Percentiles rank a stretch among this genome's conserved stretches.
Conservation (phyloP, 2,329 filamentous ascomycete genomes). For the Xylogone sp. region DNA sequence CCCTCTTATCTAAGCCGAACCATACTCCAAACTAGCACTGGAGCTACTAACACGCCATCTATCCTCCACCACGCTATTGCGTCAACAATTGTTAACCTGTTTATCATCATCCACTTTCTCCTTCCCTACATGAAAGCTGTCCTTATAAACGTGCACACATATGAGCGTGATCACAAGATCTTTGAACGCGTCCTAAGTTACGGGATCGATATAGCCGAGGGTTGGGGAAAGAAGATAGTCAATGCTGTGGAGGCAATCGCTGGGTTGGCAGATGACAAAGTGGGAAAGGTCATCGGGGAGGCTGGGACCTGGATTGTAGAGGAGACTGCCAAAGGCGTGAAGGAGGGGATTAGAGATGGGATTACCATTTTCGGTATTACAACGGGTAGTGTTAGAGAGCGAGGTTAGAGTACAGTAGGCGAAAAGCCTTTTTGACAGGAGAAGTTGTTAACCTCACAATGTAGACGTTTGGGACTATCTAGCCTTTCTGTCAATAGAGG, state of each 20-base stretch:
- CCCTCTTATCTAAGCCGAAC: neutral
- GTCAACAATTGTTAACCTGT: constrained; percentile 50
- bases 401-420: too few relatives aligned
- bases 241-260: constrained; percentile 51
- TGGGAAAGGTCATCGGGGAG: constrained; percentile 56
- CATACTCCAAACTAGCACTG: constrained; percentile 4
- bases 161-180: constrained; percentile 65
- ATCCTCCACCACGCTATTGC: constrained; percentile 57
- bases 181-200: constrained; percentile 52
- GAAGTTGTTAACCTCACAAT: too few relatives aligned
- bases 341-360: constrained; percentile 58
- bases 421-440: too few relatives aligned
- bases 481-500: too few relatives aligned
- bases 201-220: constrained; percentile 48
- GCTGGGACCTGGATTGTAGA: constrained; percentile 58
- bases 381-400: too few relatives aligned
- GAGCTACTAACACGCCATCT: constrained; percentile 34
- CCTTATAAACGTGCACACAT: constrained; percentile 51
- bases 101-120: constrained; percentile 56
- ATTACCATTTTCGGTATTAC: constrained; percentile 38
- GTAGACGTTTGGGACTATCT: too few relatives aligned
- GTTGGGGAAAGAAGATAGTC: constrained; percentile 47
- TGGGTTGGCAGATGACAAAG: constrained; percentile 59
- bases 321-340: constrained; percentile 61
- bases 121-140: constrained; percentile 57